phyloP scores from a whole-genome alignment of 306 rosid species.

The Prunus salicina region DNA sequence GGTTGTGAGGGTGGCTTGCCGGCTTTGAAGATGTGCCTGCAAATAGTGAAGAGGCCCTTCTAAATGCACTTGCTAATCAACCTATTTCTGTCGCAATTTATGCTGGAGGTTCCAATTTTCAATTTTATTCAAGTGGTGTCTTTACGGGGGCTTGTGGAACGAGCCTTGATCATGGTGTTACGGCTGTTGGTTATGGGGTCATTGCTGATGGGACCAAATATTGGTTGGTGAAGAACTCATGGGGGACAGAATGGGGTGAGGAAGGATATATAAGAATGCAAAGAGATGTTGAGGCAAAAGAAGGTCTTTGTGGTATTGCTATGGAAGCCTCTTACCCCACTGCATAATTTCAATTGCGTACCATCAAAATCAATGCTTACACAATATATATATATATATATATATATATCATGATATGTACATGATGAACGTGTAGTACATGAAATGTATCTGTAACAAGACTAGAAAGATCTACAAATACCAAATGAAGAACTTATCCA shows the following conservation, averaged over 20 bases:
- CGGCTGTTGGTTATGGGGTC: conserved; percentile 37
- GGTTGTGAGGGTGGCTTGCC: too few species aligned
- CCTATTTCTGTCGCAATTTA: conserved; percentile 35
- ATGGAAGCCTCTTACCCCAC: conserved; percentile 26
- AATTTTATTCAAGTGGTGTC: conserved; percentile 34
- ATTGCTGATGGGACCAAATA: conserved; percentile 32
- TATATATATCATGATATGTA: neutral
- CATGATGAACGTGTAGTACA: neutral
- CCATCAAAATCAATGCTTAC: too few species aligned
- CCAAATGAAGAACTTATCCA: neutral
- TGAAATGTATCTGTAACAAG: neutral
- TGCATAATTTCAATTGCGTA: too few species aligned
- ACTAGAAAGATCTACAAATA: neutral
- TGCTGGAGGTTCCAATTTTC: conserved; percentile 8
- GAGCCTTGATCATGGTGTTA: conserved; percentile 37
- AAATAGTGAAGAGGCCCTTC: neutral
- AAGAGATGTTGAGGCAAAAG: neutral
- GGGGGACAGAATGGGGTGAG: conserved; percentile 22
- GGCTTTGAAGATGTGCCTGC: neutral
- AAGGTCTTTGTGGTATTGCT: too few species aligned
- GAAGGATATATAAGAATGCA: too few species aligned
- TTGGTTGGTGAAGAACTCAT: conserved; percentile 48
- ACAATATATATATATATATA: too few species aligned
- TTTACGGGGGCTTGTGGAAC: conserved; percentile 39
- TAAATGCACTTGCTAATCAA: neutral